Conservation (phyloP, 2,329 filamentous ascomycete genomes). For the Nigrospora sphaerica region DNA sequence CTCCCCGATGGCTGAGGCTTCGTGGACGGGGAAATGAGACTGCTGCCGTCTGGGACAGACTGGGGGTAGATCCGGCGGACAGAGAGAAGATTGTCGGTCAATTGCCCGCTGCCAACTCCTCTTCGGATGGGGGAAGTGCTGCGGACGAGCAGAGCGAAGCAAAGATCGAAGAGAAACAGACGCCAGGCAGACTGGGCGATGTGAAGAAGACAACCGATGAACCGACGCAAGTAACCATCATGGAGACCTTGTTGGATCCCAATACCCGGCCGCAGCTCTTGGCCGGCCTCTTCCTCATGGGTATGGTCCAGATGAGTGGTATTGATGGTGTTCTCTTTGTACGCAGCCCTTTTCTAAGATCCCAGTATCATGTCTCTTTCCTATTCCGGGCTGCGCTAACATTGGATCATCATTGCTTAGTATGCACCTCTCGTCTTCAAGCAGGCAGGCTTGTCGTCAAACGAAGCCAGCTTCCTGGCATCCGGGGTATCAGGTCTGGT, state of each 20-base stretch:
- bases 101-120: too few species aligned
- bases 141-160: too few species aligned
- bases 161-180: too few species aligned
- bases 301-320: conserved; percentile 51
- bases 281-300: conserved; percentile 51
- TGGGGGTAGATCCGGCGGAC: conserved; percentile 35
- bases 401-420: too few species aligned
- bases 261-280: conserved; percentile 36
- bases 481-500: conserved; percentile 16
- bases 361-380: too few species aligned
- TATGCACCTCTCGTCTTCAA: conserved; percentile 55
- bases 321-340: conserved; percentile 56
- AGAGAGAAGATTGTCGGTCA: conserved; percentile 35
- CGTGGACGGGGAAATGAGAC: conserved; percentile 37
- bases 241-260: conserved; percentile 23
- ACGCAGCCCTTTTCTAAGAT: too few species aligned
- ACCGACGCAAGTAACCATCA: too few species aligned
- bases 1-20: conserved; percentile 49
- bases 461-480: conserved; percentile 19
- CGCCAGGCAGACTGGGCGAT: too few species aligned
- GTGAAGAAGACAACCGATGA: too few species aligned
- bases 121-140: too few species aligned
- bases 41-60: conserved; percentile 24
- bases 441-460: conserved; percentile 48
- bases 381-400: too few species aligned